These are phyloP conservation scores for peach (Prunus persica) DNA, from an alignment of 306 rosid species.

Conservation along the genomic window DNA sequence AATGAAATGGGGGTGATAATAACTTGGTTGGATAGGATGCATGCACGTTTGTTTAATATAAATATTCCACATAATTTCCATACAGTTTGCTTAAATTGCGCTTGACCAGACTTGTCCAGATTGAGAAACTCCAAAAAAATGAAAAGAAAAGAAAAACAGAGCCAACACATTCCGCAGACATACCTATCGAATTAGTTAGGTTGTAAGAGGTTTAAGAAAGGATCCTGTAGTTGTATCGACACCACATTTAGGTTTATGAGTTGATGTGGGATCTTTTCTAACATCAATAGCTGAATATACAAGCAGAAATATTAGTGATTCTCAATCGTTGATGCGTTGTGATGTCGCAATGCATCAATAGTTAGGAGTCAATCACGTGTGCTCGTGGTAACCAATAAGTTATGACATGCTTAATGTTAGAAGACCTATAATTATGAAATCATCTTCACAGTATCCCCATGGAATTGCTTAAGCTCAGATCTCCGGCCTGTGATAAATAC, in stretches of 20 bases:
- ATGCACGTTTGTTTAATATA: slow-evolving; percentile 14
- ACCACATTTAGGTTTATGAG: slow-evolving; percentile 29
- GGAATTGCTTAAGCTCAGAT: no score
- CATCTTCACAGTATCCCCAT: background rate
- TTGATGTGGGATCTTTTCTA: slow-evolving; percentile 20
- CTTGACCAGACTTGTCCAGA: background rate
- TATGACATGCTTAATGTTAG: background rate
- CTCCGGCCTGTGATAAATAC: no score
- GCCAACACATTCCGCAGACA: background rate
- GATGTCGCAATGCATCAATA: no score
- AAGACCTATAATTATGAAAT: background rate
- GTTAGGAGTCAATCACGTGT: no score
- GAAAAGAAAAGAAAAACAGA: no score
- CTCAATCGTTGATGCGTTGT: no score
- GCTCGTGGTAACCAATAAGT: background rate
- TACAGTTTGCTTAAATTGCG: slow-evolving; percentile 1
- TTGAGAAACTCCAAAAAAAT: background rate
- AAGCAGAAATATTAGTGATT: no score
- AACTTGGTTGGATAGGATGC: slow-evolving; percentile 9
- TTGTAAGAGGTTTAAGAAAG: background rate
- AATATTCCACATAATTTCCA: background rate
- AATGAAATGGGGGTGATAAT: background rate
- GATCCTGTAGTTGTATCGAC: slow-evolving; percentile 20
- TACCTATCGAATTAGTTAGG: slow-evolving; percentile 3
- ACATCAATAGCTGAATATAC: background rate